These are phyloP conservation scores for Pseudopyrenochaeta lycopersici DNA, from an alignment of 2,329 filamentous ascomycete genomes.

Conservation along the genomic window DNA sequence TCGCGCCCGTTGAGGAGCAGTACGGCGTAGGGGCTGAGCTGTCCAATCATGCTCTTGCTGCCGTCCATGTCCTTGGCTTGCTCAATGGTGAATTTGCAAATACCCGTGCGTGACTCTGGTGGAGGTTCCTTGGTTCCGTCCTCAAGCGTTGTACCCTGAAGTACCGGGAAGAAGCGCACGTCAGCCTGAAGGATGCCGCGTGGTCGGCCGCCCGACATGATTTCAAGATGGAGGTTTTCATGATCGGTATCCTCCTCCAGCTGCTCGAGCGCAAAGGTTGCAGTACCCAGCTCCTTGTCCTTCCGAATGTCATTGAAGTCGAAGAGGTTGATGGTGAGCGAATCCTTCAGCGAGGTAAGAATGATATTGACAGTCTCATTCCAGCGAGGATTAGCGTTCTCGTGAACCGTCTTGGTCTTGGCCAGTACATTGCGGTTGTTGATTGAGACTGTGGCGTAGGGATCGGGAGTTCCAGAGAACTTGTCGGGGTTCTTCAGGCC, in stretches of 20 bases:
- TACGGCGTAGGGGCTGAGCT: slow-evolving; percentile 88
- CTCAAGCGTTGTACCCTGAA: slow-evolving; percentile 74
- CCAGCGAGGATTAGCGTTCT: slow-evolving; percentile 89
- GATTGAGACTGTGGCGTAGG: slow-evolving; percentile 85
- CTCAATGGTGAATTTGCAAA: slow-evolving; percentile 90
- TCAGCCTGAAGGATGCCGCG: slow-evolving; percentile 83
- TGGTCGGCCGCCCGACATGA: slow-evolving; percentile 83
- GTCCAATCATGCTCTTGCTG: slow-evolving; percentile 88
- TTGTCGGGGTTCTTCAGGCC: slow-evolving; percentile 96
- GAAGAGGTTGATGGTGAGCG: slow-evolving; percentile 82
- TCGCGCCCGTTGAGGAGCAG: slow-evolving; percentile 92
- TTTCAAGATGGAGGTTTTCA: slow-evolving; percentile 85
- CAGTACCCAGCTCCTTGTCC: slow-evolving; percentile 91
- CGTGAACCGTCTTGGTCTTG: slow-evolving; percentile 85
- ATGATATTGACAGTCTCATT: slow-evolving; percentile 97
- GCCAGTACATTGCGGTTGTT: slow-evolving; percentile 84
- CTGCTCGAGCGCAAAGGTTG: slow-evolving; percentile 84
- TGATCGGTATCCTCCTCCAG: slow-evolving; percentile 79
- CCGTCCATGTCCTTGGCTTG: slow-evolving; percentile 96
- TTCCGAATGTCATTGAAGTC: slow-evolving; percentile 97
- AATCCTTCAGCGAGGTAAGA: slow-evolving; percentile 87
- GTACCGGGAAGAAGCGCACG: slow-evolving; percentile 92
- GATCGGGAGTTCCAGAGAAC: slow-evolving; percentile 90
- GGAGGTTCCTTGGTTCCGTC: slow-evolving; percentile 82
- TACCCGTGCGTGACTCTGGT: slow-evolving; percentile 91